A percentile compares a stretch with the other conserved stretches of the same genome.
Conservation (phyloP, 2,329 filamentous ascomycete genomes). For the Leptographium galeiforme region DNA sequence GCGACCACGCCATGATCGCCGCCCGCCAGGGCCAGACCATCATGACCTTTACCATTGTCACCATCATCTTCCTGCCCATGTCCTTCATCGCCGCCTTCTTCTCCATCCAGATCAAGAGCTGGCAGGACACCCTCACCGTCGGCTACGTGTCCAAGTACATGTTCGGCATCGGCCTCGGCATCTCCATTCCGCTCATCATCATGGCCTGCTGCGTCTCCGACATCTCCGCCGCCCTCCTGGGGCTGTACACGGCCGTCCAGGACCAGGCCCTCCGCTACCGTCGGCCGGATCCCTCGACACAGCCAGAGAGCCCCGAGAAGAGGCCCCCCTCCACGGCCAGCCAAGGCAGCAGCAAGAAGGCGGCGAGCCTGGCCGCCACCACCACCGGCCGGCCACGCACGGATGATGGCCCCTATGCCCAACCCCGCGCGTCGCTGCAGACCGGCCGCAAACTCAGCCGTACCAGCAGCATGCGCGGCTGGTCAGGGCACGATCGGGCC, state of each 20-base stretch:
- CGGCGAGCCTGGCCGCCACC: background rate
- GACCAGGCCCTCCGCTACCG: background rate
- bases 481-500: constrained; percentile 1
- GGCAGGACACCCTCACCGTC: constrained; percentile 19
- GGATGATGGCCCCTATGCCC: background rate
- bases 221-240: constrained; percentile 14
- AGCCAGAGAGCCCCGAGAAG: background rate
- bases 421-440: background rate
- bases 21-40: constrained; percentile 33
- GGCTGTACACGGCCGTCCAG: background rate
- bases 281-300: no score
- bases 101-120: constrained; percentile 32
- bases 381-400: background rate
- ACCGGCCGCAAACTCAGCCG: background rate
- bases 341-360: background rate
- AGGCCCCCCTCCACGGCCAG: background rate
- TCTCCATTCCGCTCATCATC: constrained; percentile 23
- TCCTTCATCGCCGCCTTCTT: constrained; percentile 30
- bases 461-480: background rate
- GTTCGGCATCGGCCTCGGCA: constrained; percentile 25
- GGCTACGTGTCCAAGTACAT: constrained; percentile 17
- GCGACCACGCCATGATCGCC: constrained; percentile 47
- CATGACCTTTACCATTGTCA: constrained; percentile 31
- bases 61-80: constrained; percentile 30
- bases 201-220: constrained; percentile 24